Percentiles rank a stretch among this genome's conserved stretches.
These are phyloP conservation scores for Solanum aculeatissimum DNA, from an alignment of 305 asterid genomes.

Conservation along the genomic window DNA sequence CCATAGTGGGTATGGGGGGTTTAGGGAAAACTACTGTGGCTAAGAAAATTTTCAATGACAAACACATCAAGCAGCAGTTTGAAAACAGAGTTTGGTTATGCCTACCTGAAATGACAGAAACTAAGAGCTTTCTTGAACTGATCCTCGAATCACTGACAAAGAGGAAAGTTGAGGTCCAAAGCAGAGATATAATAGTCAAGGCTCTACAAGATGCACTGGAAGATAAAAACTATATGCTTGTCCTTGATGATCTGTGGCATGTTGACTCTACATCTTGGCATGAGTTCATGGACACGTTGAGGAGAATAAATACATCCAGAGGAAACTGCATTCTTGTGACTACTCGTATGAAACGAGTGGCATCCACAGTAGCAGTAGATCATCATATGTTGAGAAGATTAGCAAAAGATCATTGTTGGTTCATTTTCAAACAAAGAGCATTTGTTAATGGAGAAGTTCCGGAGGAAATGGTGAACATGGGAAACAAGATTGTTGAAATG, in stretches of 20 bases:
- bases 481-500: background rate
- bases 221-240: background rate
- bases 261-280: background rate
- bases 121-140: background rate
- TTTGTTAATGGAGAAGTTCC: background rate
- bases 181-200: background rate
- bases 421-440: background rate
- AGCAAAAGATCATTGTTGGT: background rate
- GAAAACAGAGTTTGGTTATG: background rate
- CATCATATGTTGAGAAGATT: background rate
- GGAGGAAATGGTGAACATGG: background rate
- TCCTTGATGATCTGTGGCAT: slow-evolving; percentile 6
- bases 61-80: background rate
- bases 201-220: background rate
- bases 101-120: background rate
- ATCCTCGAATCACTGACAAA: background rate
- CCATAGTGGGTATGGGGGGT: background rate
- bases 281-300: background rate
- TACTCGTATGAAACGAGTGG: background rate
- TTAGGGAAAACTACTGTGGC: slow-evolving; percentile 1
- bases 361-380: background rate
- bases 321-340: background rate
- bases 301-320: background rate
- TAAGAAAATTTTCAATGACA: background rate
- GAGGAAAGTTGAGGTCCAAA: background rate